Conservation (phyloP, 768 basidiomycete species). For the Pulveroboletus sp. region DNA sequence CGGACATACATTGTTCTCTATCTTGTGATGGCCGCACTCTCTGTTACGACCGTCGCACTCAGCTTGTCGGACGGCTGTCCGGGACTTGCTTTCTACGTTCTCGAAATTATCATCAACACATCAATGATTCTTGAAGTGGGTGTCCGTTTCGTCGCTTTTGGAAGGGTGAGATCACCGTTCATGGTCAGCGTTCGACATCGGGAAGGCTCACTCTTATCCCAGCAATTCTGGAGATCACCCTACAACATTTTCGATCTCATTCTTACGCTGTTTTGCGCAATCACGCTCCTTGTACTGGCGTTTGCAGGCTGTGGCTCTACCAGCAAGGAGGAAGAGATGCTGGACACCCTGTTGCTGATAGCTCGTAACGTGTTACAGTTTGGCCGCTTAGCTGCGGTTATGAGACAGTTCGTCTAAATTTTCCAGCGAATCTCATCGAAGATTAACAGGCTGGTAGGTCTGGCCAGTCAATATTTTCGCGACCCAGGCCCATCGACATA, state of each 20-base stretch:
- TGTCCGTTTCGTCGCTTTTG: conserved; percentile 90
- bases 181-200: not conserved
- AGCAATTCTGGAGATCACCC: conserved; percentile 98
- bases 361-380: conserved; percentile 93
- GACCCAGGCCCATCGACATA: conserved; percentile 84
- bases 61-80: conserved; percentile 85
- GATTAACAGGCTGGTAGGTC: conserved; percentile 47
- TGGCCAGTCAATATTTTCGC: conserved; percentile 85
- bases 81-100: conserved; percentile 80
- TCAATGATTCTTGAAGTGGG: conserved; percentile 94
- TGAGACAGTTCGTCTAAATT: conserved; percentile 74
- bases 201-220: conserved; percentile 7
- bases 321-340: conserved; percentile 90
- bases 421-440: not conserved
- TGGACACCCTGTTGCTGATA: conserved; percentile 90
- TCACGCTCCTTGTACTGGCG: conserved; percentile 86
- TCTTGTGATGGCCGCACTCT: conserved; percentile 84
- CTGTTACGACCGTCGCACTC: conserved; percentile 81
- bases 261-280: conserved; percentile 83
- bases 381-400: conserved; percentile 85
- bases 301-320: conserved; percentile 81
- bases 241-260: conserved; percentile 89
- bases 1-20: conserved; percentile 86
- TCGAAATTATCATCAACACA: conserved; percentile 85
- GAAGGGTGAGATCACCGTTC: conserved; percentile 58